Percentiles rank a stretch among this genome's conserved stretches.
Conservation (phyloP, 1,284 basidiomycete species). For the Melampsora larici-populina region DNA sequence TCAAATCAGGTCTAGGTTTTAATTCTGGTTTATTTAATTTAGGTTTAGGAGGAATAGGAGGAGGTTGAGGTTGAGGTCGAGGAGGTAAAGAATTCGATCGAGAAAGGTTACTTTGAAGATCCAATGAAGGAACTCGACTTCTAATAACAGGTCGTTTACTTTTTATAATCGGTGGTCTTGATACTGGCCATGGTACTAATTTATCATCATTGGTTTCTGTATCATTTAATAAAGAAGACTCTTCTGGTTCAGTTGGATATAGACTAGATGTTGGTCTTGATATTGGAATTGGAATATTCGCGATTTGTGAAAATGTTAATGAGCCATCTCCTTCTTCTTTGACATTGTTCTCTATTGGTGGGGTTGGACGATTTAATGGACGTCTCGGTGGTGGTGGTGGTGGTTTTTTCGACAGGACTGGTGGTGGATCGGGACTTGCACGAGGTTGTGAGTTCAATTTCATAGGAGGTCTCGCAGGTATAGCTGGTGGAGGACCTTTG, state of each 20-base stretch:
- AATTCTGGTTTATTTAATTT: slow-evolving; percentile 21
- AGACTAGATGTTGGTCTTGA: not conserved
- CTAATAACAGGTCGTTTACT: not conserved
- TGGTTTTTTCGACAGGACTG: not conserved
- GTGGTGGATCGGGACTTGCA: not conserved
- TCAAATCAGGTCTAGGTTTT: slow-evolving; percentile 17
- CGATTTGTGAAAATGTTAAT: not conserved
- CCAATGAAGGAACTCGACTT: not conserved
- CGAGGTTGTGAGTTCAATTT: slow-evolving; percentile 9
- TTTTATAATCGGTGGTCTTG: too few relatives aligned
- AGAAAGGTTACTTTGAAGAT: not conserved
- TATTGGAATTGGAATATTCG: not conserved
- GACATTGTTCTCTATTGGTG: not conserved
- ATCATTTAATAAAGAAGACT: not conserved
- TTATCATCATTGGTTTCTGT: not conserved
- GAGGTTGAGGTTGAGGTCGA: not conserved
- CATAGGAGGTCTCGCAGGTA: slow-evolving; percentile 26
- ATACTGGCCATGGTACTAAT: slow-evolving; percentile 3
- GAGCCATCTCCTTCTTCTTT: not conserved
- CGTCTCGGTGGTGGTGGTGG: slow-evolving; percentile 32
- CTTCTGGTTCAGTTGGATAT: not conserved
- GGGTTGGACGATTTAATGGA: not conserved
- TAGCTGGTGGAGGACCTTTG: slow-evolving; percentile 24
- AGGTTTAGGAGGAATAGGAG: slow-evolving; percentile 30
- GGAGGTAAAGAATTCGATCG: not conserved